Conservation (phyloP, 2,329 filamentous ascomycete genomes). For the Seiridium cupressi region DNA sequence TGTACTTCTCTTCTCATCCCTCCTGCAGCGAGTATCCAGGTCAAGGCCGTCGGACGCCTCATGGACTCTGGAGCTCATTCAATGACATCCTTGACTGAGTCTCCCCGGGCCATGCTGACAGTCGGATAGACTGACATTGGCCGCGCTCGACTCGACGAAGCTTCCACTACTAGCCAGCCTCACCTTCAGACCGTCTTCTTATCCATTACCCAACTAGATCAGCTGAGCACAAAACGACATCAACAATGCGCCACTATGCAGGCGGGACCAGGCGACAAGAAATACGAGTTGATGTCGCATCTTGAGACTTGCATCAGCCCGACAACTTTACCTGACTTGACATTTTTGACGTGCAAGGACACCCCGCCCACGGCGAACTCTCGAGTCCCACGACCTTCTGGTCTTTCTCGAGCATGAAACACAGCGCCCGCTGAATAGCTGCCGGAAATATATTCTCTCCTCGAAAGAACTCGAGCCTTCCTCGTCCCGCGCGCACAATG, state of each 20-base stretch:
- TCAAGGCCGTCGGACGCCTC: too few species aligned
- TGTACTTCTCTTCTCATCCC: too few species aligned
- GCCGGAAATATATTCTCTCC: neutral
- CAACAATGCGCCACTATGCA: constrained; percentile 5
- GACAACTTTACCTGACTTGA: neutral
- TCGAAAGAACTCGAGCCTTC: neutral
- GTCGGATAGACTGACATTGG: constrained; percentile 1
- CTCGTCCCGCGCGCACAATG: constrained; percentile 33
- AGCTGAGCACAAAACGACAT: neutral
- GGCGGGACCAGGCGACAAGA: neutral
- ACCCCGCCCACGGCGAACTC: neutral
- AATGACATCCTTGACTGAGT: neutral
- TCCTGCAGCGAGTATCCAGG: too few species aligned
- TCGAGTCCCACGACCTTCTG: neutral
- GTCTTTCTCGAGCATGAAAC: too few species aligned
- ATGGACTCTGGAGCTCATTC: neutral
- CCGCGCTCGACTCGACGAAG: neutral
- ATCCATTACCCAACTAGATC: neutral
- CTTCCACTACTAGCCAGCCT: constrained; percentile 1
- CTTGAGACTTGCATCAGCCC: constrained; percentile 1
- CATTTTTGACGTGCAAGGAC: neutral
- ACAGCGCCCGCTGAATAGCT: neutral
- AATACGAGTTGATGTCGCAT: constrained; percentile 4
- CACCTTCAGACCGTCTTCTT: neutral
- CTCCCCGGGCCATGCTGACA: neutral